Conservation (phyloP, 345 rosid species). For the Sisymbrium altissimum region DNA sequence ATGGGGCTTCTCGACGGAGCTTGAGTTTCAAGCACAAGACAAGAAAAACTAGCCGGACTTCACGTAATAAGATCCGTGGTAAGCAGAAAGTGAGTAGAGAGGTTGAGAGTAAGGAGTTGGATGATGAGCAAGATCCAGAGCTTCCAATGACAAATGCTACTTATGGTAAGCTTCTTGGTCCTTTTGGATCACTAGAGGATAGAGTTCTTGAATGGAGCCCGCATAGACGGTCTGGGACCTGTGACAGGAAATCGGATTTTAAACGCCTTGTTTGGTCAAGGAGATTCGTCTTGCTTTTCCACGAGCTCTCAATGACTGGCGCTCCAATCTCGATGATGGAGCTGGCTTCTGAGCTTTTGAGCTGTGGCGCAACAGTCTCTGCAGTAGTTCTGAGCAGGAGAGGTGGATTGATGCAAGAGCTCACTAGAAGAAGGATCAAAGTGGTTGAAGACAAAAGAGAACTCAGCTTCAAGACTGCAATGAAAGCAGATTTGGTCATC, state of each 20-base stretch:
- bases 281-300: constrained; percentile 79
- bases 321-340: constrained; percentile 98
- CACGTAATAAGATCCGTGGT: constrained; percentile 41
- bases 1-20: constrained; percentile 36
- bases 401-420: constrained; percentile 90
- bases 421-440: constrained; percentile 74
- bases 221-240: constrained; percentile 79
- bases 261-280: constrained; percentile 96
- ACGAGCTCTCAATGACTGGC: constrained; percentile 97
- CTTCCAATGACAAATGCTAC: constrained; percentile 62
- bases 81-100: constrained; percentile 43
- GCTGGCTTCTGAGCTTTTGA: constrained; percentile 89
- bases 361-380: constrained; percentile 95
- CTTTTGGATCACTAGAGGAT: constrained; percentile 78
- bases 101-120: constrained; percentile 34
- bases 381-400: constrained; percentile 85
- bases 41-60: constrained; percentile 41
- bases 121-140: constrained; percentile 57
- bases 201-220: constrained; percentile 82
- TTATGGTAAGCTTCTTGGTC: constrained; percentile 82
- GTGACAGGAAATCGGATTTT: constrained; percentile 82
- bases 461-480: constrained; percentile 85
- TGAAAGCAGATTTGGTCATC: constrained; percentile 89
- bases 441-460: constrained; percentile 89
- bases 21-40: constrained; percentile 44